Base-by-base conservation (phyloP, 192 early-diverging fungal species). In the Linderina pennispora region DNA sequence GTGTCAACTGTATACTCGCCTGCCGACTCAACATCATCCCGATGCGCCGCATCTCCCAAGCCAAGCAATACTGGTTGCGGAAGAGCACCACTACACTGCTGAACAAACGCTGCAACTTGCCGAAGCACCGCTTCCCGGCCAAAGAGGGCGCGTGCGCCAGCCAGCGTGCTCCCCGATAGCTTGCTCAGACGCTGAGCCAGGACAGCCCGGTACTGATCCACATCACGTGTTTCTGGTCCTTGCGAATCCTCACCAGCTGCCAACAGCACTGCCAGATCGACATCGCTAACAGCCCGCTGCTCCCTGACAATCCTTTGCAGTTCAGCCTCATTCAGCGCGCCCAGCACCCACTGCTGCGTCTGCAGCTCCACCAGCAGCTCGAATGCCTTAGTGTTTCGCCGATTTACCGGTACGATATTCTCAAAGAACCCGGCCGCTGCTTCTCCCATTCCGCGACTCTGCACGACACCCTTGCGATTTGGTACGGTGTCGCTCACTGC, bases 321-420 rank as follows among this genome's bases (percentile, higher is more conserved):
- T 11, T 58, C 50, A n/a, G 15, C 17, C 60, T 71, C 67, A 36
- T 59, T 37, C 26, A 23, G 37, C 13, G 67, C 67, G 0, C 55
- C 60, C 36, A 47, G 33, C 44, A 71, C 43, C 60, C 56, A 59
- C 36, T 62, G 46, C 44, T 71, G 67, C 15, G 67, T 71, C 40
- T 59, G 55, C 48, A 71, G 51, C 21, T 71, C 67, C 11, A 71
- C 52, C 25, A 71, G 49, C 31, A 71, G 39, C 1, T 44, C 35
- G 6, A 71, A 23, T 18, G 60, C 28, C 21, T 54, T 45, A 14
- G 6, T 28, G 19, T 40, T 44, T 22, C 56, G 60, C 48, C 38
- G 36, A 38, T 43, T 63, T 18, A 15, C 25, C 2, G 67, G 60
- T 14, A 63, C 67, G 23, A 71, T 41, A 23, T 59, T 48, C 15